Conservation (phyloP, 768 basidiomycete genomes). For the Brasilioporus rufonigricans region DNA sequence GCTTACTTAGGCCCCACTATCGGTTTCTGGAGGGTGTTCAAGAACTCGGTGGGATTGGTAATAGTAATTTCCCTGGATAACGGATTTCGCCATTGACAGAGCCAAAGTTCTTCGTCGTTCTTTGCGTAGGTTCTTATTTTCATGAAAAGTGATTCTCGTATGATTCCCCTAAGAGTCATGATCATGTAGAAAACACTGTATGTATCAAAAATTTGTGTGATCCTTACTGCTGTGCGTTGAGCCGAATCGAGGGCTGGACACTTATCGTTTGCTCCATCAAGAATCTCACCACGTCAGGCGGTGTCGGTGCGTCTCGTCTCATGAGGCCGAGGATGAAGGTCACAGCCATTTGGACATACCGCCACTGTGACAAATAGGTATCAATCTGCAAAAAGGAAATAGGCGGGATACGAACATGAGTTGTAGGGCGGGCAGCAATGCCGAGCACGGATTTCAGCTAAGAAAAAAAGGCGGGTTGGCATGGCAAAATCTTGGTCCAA, state of each 20-base stretch:
- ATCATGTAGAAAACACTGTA: not conserved
- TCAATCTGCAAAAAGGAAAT: slow-evolving; percentile 3
- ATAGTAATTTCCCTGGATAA: slow-evolving; percentile 46
- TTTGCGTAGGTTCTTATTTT: slow-evolving; percentile 75
- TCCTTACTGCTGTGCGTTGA: slow-evolving; percentile 60
- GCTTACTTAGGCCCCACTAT: slow-evolving; percentile 37
- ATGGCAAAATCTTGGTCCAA: not conserved
- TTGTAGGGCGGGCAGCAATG: slow-evolving; percentile 57
- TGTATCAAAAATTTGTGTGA: not conserved
- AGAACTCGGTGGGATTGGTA: slow-evolving; percentile 47
- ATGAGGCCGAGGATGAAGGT: slow-evolving; percentile 61
- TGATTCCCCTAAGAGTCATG: slow-evolving; percentile 49
- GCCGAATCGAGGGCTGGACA: slow-evolving; percentile 66
- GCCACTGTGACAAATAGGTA: slow-evolving; percentile 54
- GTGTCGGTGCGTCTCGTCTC: slow-evolving; percentile 56
- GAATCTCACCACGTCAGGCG: slow-evolving; percentile 55
- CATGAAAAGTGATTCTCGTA: slow-evolving; percentile 63
- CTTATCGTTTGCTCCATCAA: slow-evolving; percentile 66
- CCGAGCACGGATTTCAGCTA: slow-evolving; percentile 62
- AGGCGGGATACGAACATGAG: slow-evolving; percentile 56
- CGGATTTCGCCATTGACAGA: slow-evolving; percentile 69
- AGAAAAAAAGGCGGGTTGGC: slow-evolving; percentile 1
- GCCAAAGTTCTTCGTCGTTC: slow-evolving; percentile 66
- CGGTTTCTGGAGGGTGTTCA: slow-evolving; percentile 44
- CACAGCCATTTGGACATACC: slow-evolving; percentile 72